phyloP scores from a whole-genome alignment of 768 basidiomycete genomes.

The Suillus subluteus region DNA sequence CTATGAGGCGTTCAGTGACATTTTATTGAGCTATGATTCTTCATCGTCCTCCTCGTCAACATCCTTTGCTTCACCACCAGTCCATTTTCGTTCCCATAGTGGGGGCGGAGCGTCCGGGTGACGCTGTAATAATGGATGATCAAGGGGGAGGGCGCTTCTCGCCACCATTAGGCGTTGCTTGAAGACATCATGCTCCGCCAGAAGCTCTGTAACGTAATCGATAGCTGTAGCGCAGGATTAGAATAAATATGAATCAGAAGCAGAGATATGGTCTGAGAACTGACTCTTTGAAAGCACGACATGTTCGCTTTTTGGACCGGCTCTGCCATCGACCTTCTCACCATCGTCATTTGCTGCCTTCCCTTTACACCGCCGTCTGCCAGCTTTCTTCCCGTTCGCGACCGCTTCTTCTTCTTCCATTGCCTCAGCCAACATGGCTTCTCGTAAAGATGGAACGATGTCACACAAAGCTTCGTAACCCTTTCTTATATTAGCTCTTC shows the following conservation, averaged over 20 bases:
- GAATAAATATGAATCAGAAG: conserved; percentile 9
- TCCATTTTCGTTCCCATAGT: conserved; percentile 86
- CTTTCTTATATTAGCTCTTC: conserved; percentile 85
- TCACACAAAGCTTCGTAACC: conserved; percentile 91
- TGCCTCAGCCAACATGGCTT: conserved; percentile 62
- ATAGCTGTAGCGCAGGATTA: conserved; percentile 58
- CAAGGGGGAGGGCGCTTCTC: conserved; percentile 55
- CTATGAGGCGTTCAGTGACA: neutral
- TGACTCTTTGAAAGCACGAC: conserved; percentile 86
- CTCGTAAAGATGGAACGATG: conserved; percentile 77
- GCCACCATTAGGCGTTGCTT: conserved; percentile 63
- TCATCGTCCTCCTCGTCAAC: conserved; percentile 52
- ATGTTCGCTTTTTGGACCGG: conserved; percentile 90
- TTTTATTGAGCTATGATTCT: conserved; percentile 27
- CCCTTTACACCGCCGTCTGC: conserved; percentile 41
- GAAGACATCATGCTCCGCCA: conserved; percentile 61
- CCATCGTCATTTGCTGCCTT: conserved; percentile 50
- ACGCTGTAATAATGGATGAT: conserved; percentile 57
- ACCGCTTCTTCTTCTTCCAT: conserved; percentile 60
- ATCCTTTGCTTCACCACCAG: conserved; percentile 63
- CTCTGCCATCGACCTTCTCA: conserved; percentile 78
- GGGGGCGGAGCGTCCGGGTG: conserved; percentile 37
- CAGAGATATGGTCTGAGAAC: conserved; percentile 31
- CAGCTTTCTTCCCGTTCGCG: conserved; percentile 37
- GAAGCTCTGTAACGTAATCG: conserved; percentile 75